Percentiles rank a stretch among this genome's conserved stretches.
These are phyloP conservation scores for Russula brevipes DNA, from an alignment of 768 basidiomycete genomes.

Conservation along the genomic window DNA sequence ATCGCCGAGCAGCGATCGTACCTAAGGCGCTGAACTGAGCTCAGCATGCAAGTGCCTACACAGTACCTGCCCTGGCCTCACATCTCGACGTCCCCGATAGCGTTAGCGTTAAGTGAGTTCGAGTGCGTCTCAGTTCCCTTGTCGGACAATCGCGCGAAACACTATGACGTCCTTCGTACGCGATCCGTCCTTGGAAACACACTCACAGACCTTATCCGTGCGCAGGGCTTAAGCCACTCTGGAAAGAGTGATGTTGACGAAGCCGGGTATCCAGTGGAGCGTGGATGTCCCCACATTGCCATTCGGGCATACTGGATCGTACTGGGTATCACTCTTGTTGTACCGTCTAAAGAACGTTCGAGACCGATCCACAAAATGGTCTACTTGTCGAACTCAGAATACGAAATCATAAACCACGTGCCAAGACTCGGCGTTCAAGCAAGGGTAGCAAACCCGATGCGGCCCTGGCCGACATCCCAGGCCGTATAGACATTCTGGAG, in stretches of 20 bases:
- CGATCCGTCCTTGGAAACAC: too few relatives aligned
- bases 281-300: neutral
- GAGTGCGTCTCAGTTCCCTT: neutral
- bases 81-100: neutral
- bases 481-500: slow-evolving; percentile 11
- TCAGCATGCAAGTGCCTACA: too few relatives aligned
- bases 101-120: neutral
- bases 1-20: too few relatives aligned
- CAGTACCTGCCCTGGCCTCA: too few relatives aligned
- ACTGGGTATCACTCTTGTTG: neutral
- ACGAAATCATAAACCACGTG: neutral
- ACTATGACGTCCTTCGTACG: neutral
- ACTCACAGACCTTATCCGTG: neutral
- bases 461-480: slow-evolving; percentile 8
- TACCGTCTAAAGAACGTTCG: neutral
- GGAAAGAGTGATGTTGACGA: neutral
- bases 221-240: neutral
- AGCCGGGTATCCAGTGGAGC: too few relatives aligned
- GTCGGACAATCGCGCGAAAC: neutral
- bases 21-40: too few relatives aligned
- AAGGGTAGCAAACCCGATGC: slow-evolving; percentile 14
- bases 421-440: neutral
- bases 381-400: neutral
- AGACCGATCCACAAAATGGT: neutral
- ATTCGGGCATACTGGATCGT: neutral